These are phyloP conservation scores for Pichia paraexigua DNA, from an alignment of 805 yeast genomes.

Conservation along the genomic window DNA sequence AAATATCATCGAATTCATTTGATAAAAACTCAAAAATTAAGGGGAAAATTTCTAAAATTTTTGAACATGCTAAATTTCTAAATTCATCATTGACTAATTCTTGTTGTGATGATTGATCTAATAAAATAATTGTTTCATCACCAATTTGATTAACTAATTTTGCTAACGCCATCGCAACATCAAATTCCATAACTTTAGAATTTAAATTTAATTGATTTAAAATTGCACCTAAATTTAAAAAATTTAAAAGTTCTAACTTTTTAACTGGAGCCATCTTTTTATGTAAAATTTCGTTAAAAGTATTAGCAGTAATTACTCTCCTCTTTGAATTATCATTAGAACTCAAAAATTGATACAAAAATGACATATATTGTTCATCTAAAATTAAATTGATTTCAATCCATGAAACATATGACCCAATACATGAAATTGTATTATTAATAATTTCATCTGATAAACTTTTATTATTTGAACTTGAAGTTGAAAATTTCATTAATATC, in stretches of 20 bases:
- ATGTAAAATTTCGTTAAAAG: constrained; percentile 45
- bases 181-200: constrained; percentile 45
- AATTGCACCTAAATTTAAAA: constrained; percentile 58
- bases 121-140: constrained; percentile 59
- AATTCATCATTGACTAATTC: constrained; percentile 33
- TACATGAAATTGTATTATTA: constrained; percentile 49
- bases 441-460: constrained; percentile 37
- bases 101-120: constrained; percentile 40
- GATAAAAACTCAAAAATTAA: constrained; percentile 59
- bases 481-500: constrained; percentile 35
- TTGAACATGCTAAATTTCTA: constrained; percentile 31
- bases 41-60: constrained; percentile 63
- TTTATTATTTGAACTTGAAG: constrained; percentile 10
- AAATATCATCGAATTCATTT: constrained; percentile 84
- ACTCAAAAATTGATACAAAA: constrained; percentile 50
- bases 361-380: constrained; percentile 46
- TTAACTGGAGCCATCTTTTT: constrained; percentile 51
- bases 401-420: constrained; percentile 91
- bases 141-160: constrained; percentile 69
- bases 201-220: constrained; percentile 33
- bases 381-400: constrained; percentile 74
- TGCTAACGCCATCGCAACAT: constrained; percentile 65
- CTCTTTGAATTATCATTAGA: constrained; percentile 29
- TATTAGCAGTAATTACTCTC: constrained; percentile 49
- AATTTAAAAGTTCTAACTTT: constrained; percentile 55